These are phyloP conservation scores for Cryptosporidium tyzzeri DNA, from an alignment of 169 alveolate genomes.

Conservation along the genomic window DNA sequence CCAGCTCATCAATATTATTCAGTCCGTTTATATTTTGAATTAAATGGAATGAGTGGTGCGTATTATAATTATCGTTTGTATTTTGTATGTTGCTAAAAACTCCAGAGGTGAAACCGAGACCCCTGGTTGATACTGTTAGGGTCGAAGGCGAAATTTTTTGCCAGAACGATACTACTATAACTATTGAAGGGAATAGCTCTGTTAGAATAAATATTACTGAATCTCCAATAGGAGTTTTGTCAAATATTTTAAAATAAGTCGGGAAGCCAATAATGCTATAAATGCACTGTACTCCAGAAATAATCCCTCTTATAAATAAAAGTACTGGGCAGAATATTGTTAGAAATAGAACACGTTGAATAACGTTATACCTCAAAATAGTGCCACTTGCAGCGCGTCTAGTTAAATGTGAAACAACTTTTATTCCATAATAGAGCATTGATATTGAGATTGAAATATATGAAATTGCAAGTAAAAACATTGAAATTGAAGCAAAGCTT, in stretches of 20 bases:
- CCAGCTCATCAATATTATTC: constrained; percentile 10
- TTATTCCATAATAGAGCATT: constrained; percentile 54
- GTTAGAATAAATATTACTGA: constrained; percentile 34
- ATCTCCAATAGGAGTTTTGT: constrained; percentile 66
- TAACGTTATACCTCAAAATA: constrained; percentile 57
- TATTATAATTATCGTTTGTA: constrained; percentile 9
- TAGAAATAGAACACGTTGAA: constrained; percentile 55
- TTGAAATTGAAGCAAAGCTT: constrained; percentile 10
- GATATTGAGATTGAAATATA: constrained; percentile 37
- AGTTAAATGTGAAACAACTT: constrained; percentile 53
- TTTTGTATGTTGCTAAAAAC: constrained; percentile 5
- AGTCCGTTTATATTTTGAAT: constrained; percentile 27
- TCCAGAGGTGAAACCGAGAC: constrained; percentile 44
- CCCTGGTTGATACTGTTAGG: constrained; percentile 25
- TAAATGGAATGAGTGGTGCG: constrained; percentile 4
- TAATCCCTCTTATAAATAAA: constrained; percentile 26
- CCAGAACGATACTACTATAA: constrained; percentile 65
- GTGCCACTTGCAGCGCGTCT: constrained; percentile 75
- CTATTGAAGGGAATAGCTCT: constrained; percentile 55
- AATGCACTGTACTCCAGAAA: constrained; percentile 47
- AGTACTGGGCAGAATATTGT: constrained; percentile 74
- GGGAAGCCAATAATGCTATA: constrained; percentile 13
- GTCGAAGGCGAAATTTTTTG: constrained; percentile 56
- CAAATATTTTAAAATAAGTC: constrained; percentile 5
- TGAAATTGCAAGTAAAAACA: constrained; percentile 20